Conservation (phyloP, 805 yeast species). For the Teunomyces pallodes region DNA sequence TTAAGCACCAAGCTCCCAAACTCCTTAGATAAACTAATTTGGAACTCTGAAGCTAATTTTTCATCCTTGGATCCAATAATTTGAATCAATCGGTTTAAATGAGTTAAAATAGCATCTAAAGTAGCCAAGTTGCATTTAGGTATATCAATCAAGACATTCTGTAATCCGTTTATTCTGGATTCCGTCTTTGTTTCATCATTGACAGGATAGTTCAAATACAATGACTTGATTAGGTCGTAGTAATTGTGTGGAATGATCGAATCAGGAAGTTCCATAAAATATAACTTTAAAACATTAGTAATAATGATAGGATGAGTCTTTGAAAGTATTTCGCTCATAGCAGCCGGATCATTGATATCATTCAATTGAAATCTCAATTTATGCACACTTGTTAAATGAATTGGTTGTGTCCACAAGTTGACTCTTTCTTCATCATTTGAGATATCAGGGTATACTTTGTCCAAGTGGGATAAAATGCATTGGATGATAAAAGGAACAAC, state of each 20-base stretch:
- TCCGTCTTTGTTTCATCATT: slow-evolving; percentile 45
- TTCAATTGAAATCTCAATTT: slow-evolving; percentile 55
- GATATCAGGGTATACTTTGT: slow-evolving; percentile 65
- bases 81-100: slow-evolving; percentile 60
- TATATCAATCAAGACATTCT: slow-evolving; percentile 62
- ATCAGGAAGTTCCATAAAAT: slow-evolving; percentile 76
- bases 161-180: slow-evolving; percentile 58
- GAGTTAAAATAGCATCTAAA: slow-evolving; percentile 75
- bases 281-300: slow-evolving; percentile 68
- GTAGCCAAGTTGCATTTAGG: slow-evolving; percentile 75
- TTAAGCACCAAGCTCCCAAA: slow-evolving; percentile 62
- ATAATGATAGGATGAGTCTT: slow-evolving; percentile 54
- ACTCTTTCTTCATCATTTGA: slow-evolving; percentile 66
- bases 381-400: slow-evolving; percentile 60
- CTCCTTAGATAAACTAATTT: slow-evolving; percentile 58
- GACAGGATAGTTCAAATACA: slow-evolving; percentile 48
- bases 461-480: slow-evolving; percentile 63
- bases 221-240: slow-evolving; percentile 65
- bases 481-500: slow-evolving; percentile 70
- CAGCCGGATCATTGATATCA: slow-evolving; percentile 24
- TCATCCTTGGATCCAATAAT: slow-evolving; percentile 42
- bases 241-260: slow-evolving; percentile 63
- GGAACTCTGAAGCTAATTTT: slow-evolving; percentile 33
- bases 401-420: slow-evolving; percentile 66
- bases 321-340: slow-evolving; percentile 33